These are phyloP conservation scores for Mortierella hygrophila DNA, from an alignment of 192 early-diverging fungal species.

Conservation along the genomic window DNA sequence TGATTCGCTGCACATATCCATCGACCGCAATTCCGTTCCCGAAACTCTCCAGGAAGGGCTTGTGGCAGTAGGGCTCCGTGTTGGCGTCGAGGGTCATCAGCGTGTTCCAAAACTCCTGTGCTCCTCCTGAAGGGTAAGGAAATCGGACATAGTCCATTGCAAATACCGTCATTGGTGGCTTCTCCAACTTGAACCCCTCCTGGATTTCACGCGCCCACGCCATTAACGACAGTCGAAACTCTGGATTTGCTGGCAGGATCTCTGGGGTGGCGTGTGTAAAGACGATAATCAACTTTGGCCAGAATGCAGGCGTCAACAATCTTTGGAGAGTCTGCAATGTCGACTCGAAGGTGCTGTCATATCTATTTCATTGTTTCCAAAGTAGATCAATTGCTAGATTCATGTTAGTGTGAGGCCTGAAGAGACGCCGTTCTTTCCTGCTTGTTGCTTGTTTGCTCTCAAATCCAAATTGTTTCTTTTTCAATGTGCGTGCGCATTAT, in stretches of 20 bases:
- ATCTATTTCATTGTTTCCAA: slow-evolving; percentile 14
- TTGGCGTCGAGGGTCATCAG: slow-evolving; percentile 54
- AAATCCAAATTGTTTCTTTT: background rate
- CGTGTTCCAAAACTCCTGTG: slow-evolving; percentile 46
- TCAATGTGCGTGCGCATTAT: background rate
- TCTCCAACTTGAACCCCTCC: slow-evolving; percentile 34
- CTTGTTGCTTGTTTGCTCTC: background rate
- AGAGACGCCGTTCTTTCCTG: background rate
- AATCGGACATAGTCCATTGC: slow-evolving; percentile 54
- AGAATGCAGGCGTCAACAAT: slow-evolving; percentile 45
- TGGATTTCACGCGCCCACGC: slow-evolving; percentile 52
- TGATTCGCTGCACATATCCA: slow-evolving; percentile 47
- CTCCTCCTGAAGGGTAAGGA: slow-evolving; percentile 41
- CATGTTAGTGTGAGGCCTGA: background rate
- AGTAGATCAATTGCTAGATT: background rate
- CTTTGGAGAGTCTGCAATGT: slow-evolving; percentile 45
- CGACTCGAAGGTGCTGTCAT: slow-evolving; percentile 51
- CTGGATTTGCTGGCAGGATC: slow-evolving; percentile 10
- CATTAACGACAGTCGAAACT: slow-evolving; percentile 26
- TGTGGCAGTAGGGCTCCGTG: slow-evolving; percentile 34
- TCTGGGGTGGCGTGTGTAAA: slow-evolving; percentile 54
- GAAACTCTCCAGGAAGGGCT: slow-evolving; percentile 45
- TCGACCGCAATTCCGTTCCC: slow-evolving; percentile 40
- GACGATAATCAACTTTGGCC: slow-evolving; percentile 49
- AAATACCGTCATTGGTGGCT: slow-evolving; percentile 39